Base-by-base conservation (phyloP, 495 filamentous ascomycete species). In the Penicillium ochrochloron region DNA sequence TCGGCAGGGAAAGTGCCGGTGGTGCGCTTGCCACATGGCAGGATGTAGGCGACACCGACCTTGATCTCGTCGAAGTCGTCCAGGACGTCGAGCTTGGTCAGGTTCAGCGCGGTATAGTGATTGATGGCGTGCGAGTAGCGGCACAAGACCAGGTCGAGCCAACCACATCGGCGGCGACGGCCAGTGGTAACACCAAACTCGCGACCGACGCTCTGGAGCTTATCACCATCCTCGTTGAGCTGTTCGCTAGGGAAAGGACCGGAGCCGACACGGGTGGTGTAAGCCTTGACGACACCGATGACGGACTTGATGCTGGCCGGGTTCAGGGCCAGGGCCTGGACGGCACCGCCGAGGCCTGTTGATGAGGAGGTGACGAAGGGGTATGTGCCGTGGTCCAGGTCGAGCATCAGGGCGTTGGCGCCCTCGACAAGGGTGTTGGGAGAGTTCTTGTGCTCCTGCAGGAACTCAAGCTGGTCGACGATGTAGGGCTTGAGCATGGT, bases 231-330 rank as follows among this genome's bases (percentile, higher is more conserved):
- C 52, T 80, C 82, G 68, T 90, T 90, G 53, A 88, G 72, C 66
- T 91, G 88, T 72, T 97, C 94, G 3, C 90, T 92, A 46, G 92
- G 91, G 80, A 97, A 95, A 8, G 91, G 90, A 7, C 94, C 94
- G 21, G 84, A 88, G 55, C 89, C 90, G 37, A 93, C 91, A 63
- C 91, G 87, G 35, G 85, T 92, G 51, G 87, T 89, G 73, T 85
- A 86, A 9, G 93, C 94, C 75, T 97, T 97, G 55, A 95, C 88
- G 10, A 98, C 94, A 52, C 93, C 92, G 70, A 96, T 88, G 46
- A 93, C 84, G 60, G 83, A 79, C 68, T 84, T 83, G 74, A 84
- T 81, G 70, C 70, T 80, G 60, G 67, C 66, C 5, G 74, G 77
- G 74, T 77, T 75, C 23, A 82, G 69, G n/a, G 75, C 75, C 14